Evolutionary conservation across 306 rosid genomes (phyloP), one percentile per base, ranked within the genome.

Genomic region (Crataegus laevigata): DNA sequence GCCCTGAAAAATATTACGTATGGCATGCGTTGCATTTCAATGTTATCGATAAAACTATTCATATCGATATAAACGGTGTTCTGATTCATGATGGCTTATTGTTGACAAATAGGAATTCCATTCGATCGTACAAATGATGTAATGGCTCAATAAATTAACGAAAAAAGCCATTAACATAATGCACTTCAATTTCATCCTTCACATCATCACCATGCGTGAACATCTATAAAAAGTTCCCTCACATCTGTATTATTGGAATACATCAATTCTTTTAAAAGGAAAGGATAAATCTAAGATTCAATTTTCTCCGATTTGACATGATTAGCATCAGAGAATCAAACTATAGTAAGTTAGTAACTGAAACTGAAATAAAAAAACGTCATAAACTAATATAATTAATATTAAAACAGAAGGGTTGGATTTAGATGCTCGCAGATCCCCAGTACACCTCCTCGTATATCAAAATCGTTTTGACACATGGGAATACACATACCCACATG

Each of bases 371-470:
- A 6, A 36, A 36, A 43, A 50, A 50, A 50, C 6, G 19, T 47
- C 6, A 50, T 4, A 11, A 13, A 55, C 61, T 75, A 51, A 10
- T 7, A 18, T 6, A 62, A 17, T 6, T 63, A 34, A 75, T 38
- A 24, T 14, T n/a, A 74, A 60, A 80, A 54, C 67, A 63, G 12
- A 19, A 51, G 69, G 51, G 75, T 79, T 77, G 70, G 55, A 47
- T 22, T 69, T 34, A 79, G 71, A 54, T 10, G 69, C 47, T 82
- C 75, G 66, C 74, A 68, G 75, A 88, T 81, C 80, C 80, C 80
- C 68, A 75, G 24, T 66, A 75, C 66, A 71, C 60, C 36, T 70
- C 73, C 84, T 75, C 77, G 68, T 63, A 63, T 73, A n/a, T 21
- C 24, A 68, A 68, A 45, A 65, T 34, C 25, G 22, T 22, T 36